Conservation (phyloP, 1,284 basidiomycete genomes). For the Cerrena zonata region DNA sequence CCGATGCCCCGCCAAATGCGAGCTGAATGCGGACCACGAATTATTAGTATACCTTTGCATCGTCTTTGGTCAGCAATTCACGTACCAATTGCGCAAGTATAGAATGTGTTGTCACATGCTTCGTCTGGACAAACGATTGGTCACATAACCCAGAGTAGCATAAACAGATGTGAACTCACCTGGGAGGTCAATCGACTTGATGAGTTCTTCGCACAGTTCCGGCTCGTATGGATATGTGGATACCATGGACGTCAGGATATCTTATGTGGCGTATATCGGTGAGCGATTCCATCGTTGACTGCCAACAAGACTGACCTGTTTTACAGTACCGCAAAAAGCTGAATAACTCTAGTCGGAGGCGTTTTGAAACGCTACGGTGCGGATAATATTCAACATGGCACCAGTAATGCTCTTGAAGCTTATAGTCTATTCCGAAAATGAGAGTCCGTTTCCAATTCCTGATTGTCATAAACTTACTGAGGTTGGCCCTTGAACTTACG, state of each 20-base stretch:
- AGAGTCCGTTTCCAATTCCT: neutral
- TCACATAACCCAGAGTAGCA: too few species aligned
- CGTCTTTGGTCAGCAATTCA: too few species aligned
- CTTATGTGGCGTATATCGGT: slow-evolving; percentile 9
- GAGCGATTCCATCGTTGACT: too few species aligned
- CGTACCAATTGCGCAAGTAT: slow-evolving; percentile 20
- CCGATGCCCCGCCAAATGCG: slow-evolving; percentile 17
- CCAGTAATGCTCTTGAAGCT: slow-evolving; percentile 27
- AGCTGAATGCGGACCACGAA: slow-evolving; percentile 10
- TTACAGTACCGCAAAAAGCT: slow-evolving; percentile 19
- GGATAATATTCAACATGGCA: slow-evolving; percentile 27
- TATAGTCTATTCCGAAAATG: neutral
- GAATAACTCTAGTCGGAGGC: slow-evolving; percentile 13
- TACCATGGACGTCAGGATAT: slow-evolving; percentile 21
- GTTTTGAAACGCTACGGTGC: slow-evolving; percentile 13
- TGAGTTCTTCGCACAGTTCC: slow-evolving; percentile 20
- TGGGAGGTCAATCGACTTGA: slow-evolving; percentile 16
- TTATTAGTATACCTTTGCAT: too few species aligned
- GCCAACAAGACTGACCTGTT: slow-evolving; percentile 14
- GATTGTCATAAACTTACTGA: slow-evolving; percentile 21
- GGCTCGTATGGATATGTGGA: slow-evolving; percentile 24
- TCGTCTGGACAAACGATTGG: slow-evolving; percentile 6
- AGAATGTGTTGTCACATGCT: slow-evolving; percentile 12
- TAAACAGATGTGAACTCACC: too few species aligned
- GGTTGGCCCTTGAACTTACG: too few species aligned